Evolutionary conservation across 768 basidiomycete species (phyloP), one percentile per base, ranked within the genome.

Genomic region (Boletus reticuloceps): DNA sequence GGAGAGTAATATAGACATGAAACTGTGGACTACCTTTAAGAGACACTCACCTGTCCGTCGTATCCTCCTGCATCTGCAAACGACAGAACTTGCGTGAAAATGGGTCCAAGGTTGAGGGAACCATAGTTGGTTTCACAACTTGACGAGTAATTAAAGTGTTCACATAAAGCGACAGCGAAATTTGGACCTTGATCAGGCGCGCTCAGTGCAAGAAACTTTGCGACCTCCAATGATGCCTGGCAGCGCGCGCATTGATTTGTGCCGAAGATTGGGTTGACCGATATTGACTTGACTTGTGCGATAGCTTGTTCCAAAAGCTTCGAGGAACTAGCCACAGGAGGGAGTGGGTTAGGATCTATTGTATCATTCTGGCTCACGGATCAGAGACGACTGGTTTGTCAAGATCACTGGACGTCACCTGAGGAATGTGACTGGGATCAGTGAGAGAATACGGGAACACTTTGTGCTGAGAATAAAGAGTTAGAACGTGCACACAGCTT

Each of bases 51-150:
- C 77, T 88, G 85, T 14, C 89, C 89, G 61, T 91, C 89, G 51
- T 82, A 82, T 6, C 87, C 86, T 13, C 82, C 83, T 3, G 85
- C 82, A 62, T 91, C 81, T 8, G 88, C 85, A 57, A 84, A 85
- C 12, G 86, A 82, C 38, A 85, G 58, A 12, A 90, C 86, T 68
- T 91, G 89, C 0, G 89, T 87, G 55, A 89, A 66, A 29, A 86
- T 75, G 5, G 84, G 71, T 0, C 89, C 88, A 17, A 83, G 65
- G 5, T 75, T 77, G 50, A 75, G 67, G 8, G 70, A 59, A 22
- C 82, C 78, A 64, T 74, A 86, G 29, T 69, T 77, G 16, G 70
- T 72, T 52, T 73, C 72, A 67, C 88, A 89, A 22, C 72, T 71
- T 8, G 70, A 71, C 1, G 79, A 75, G 66, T 86, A 77, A 44